A percentile compares a stretch with the other conserved stretches of the same genome.
These are phyloP conservation scores for Trichocladium uniseriatum DNA, from an alignment of 495 filamentous ascomycete species.

Conservation along the genomic window DNA sequence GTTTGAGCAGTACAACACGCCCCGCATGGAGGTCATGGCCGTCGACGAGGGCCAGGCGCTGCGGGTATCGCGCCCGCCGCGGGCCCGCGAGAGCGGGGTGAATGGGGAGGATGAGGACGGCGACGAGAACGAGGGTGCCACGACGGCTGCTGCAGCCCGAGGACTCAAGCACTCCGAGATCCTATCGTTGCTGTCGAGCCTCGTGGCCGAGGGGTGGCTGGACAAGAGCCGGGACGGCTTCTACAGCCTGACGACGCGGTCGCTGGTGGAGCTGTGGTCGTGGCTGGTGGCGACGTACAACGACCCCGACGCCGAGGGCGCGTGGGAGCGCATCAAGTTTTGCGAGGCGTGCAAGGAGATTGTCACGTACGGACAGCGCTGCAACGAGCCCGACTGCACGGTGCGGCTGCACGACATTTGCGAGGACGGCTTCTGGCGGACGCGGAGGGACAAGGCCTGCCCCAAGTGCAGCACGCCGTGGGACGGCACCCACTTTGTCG, in stretches of 20 bases:
- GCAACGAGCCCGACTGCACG: constrained; percentile 54
- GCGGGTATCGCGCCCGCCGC: constrained; percentile 44
- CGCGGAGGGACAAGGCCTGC: constrained; percentile 51
- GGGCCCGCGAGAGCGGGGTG: constrained; percentile 30
- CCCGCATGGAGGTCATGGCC: constrained; percentile 67
- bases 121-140: constrained; percentile 32
- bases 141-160: constrained; percentile 21
- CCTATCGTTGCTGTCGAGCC: constrained; percentile 54
- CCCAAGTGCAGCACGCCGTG: constrained; percentile 64
- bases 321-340: constrained; percentile 66
- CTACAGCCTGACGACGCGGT: constrained; percentile 65
- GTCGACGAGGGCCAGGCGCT: constrained; percentile 68
- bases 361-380: constrained; percentile 80
- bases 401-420: constrained; percentile 74
- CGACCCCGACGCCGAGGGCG: constrained; percentile 47
- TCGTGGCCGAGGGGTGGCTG: constrained; percentile 79
- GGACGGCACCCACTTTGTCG: constrained; percentile 68
- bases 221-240: constrained; percentile 59
- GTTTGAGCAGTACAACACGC: constrained; percentile 79
- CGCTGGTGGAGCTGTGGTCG: constrained; percentile 70
- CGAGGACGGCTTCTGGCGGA: constrained; percentile 59
- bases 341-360: constrained; percentile 88
- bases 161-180: constrained; percentile 69
- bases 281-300: constrained; percentile 86
- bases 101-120: constrained; percentile 23